phyloP scores from a whole-genome alignment of 1,284 basidiomycete species.

The Macrocystidia cucumis region DNA sequence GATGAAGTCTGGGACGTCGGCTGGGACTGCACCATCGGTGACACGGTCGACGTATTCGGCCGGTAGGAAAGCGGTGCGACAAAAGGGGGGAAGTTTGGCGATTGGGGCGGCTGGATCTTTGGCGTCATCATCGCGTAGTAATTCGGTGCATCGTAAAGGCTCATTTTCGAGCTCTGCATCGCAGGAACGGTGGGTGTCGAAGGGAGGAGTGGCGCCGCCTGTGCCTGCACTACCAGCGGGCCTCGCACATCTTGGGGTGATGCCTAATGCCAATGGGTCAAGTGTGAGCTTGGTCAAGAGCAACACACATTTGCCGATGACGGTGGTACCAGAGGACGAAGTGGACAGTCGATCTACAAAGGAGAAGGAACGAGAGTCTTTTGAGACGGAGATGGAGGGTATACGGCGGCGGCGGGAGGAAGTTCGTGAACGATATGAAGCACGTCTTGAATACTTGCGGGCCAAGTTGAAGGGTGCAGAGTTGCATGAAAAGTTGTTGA shows the following conservation, averaged over 20 bases:
- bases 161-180: conserved; percentile 29
- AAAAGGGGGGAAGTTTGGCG: conserved; percentile 20
- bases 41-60: conserved; percentile 28
- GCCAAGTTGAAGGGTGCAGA: conserved; percentile 69
- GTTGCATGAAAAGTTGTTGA: conserved; percentile 60
- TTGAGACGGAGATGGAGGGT: conserved; percentile 50
- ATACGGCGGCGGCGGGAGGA: conserved; percentile 55
- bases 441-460: conserved; percentile 61
- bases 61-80: conserved; percentile 17
- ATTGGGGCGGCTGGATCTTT: no score
- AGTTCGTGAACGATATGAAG: conserved; percentile 59
- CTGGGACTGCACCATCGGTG: conserved; percentile 34
- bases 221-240: conserved; percentile 26
- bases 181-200: conserved; percentile 14
- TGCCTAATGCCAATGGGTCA: conserved; percentile 27
- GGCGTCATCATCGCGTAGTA: conserved; percentile 15
- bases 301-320: conserved; percentile 39
- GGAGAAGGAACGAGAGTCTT: conserved; percentile 27
- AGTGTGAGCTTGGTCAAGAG: conserved; percentile 33
- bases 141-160: conserved; percentile 29
- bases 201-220: conserved; percentile 19
- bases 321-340: conserved; percentile 40
- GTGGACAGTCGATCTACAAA: conserved; percentile 28
- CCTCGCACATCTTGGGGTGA: conserved; percentile 22
- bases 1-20: conserved; percentile 43